Evolutionary conservation across 306 rosid genomes (phyloP), one percentile per base, ranked within the genome.

Genomic region (Malus orientalis): DNA sequence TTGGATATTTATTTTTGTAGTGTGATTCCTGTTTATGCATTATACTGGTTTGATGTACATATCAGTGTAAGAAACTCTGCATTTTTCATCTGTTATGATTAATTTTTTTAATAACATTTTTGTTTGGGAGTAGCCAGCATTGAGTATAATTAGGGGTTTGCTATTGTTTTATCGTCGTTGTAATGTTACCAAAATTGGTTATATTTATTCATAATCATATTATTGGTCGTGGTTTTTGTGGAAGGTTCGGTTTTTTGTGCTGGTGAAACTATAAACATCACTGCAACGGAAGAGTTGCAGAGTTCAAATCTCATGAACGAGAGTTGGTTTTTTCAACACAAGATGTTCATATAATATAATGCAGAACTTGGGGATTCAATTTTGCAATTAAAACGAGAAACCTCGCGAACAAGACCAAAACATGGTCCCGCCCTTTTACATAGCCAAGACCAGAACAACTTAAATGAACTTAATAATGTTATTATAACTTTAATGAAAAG

Each of bases 1-100:
- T 18, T 72, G 66, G 73, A 51, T 78, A 61, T 77, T 78, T 76
- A 82, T 84, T 83, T 84, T 82, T 69, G 77, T 79, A 69, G 73
- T 63, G 87, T 81, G 81, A 74, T 86, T 80, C 47, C 32, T 78
- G 32, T 82, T 81, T 80, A 51, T 44, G 82, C 79, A 79, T 81
- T 79, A 33, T 87, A 80, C 74, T 51, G 68, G 85, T 87, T 89
- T 74, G 81, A 78, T 93, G 96, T 93, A 89, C 89, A 93, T 93
- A 91, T 71, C 85, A 90, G 81, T 87, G 86, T 82, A 87, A 84
- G 83, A 84, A 87, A 78, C 47, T 83, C 77, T 70, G 74, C 5
- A 1, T 68, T 74, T 74, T 76, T 81, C 76, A 69, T 68, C 60
- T 71, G 76, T 63, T 74, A 69, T 82, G 40, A 71, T 23, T 78